These are phyloP conservation scores for Alternaria sp. DNA, from an alignment of 2,329 filamentous ascomycete species.

Conservation along the genomic window DNA sequence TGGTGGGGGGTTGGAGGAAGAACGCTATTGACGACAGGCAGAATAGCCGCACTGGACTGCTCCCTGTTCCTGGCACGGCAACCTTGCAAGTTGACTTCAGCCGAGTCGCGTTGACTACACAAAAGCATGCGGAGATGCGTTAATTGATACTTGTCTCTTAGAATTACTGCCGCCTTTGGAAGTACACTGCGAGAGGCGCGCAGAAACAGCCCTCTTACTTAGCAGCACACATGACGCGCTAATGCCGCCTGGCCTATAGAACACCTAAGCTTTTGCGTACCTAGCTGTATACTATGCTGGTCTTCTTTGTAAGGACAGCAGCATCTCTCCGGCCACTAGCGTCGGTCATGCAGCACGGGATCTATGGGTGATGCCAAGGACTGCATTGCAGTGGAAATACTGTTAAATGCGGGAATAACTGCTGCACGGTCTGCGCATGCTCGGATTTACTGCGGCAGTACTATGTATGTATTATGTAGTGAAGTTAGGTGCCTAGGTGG, in stretches of 20 bases:
- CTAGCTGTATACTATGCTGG: no score
- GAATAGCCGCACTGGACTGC: slow-evolving; percentile 15
- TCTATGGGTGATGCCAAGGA: background rate
- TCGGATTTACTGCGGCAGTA: background rate
- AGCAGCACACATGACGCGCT: background rate
- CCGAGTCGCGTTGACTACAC: background rate
- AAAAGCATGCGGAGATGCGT: background rate
- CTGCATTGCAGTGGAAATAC: background rate
- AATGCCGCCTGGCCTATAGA: background rate
- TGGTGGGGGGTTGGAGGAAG: slow-evolving; percentile 32
- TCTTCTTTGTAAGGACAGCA: background rate
- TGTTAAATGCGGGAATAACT: background rate
- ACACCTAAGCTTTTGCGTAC: background rate
- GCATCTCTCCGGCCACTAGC: background rate
- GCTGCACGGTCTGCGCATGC: background rate
- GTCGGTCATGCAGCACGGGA: background rate
- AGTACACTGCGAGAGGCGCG: background rate
- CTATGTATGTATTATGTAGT: background rate
- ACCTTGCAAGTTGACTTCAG: background rate
- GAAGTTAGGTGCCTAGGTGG: background rate
- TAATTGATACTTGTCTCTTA: background rate
- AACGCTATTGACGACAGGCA: slow-evolving; percentile 31
- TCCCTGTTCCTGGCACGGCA: slow-evolving; percentile 32
- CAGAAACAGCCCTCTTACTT: background rate
- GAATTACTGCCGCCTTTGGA: background rate